Percentiles rank a stretch among this genome's conserved stretches.
phyloP scores from a whole-genome alignment of 2,329 filamentous ascomycete species.

The Alternaria longipes region DNA sequence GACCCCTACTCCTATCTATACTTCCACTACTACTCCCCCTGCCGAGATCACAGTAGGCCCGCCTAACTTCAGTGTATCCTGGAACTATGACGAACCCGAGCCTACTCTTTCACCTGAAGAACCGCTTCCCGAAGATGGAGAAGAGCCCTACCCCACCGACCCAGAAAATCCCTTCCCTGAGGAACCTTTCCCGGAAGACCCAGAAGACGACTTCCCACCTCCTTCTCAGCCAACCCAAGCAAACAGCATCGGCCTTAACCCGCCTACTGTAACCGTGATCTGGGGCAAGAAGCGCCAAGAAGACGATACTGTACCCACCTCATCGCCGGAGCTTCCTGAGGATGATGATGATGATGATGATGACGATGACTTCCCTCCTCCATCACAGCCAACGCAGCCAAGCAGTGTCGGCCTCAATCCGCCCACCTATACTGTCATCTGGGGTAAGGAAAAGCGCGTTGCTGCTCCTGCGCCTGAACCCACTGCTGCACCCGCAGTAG shows the following conservation, averaged over 20 bases:
- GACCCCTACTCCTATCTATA: background rate
- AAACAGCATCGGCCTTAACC: conserved; percentile 22
- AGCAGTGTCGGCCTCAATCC: conserved; percentile 21
- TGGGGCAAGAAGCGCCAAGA: conserved; percentile 28
- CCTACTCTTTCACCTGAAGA: background rate
- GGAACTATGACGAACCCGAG: conserved; percentile 7
- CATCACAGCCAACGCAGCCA: conserved; percentile 9
- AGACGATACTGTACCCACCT: conserved; percentile 9
- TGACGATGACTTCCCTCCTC: background rate
- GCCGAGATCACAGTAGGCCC: conserved; percentile 23
- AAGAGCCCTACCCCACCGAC: conserved; percentile 17
- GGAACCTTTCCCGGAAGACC: conserved; percentile 16
- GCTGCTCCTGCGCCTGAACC: background rate
- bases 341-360: conserved; percentile 3
- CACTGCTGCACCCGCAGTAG: background rate
- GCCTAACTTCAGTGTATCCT: conserved; percentile 19
- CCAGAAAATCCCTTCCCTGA: conserved; percentile 24
- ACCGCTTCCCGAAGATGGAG: background rate
- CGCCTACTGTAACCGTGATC: conserved; percentile 19
- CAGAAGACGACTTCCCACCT: conserved; percentile 13
- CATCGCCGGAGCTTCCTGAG: conserved; percentile 6
- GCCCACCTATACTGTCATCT: conserved; percentile 24
- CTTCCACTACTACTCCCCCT: conserved; percentile 9
- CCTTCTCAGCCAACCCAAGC: conserved; percentile 17
- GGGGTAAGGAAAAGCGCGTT: conserved; percentile 9